Conservation (phyloP, 2,329 filamentous ascomycete genomes). For the Hypoxylon sp. region DNA sequence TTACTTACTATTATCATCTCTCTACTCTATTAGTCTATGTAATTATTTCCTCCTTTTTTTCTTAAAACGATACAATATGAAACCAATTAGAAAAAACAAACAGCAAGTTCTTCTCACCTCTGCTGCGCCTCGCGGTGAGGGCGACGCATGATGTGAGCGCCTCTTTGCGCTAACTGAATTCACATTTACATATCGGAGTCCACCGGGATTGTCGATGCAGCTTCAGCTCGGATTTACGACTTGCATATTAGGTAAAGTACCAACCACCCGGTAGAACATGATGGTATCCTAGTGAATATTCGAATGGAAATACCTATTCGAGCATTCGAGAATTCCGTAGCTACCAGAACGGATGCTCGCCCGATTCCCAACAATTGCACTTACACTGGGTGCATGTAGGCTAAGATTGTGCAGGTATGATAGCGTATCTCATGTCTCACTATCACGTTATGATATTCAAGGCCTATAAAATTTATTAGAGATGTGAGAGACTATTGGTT, state of each 20-base stretch:
- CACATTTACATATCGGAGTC: neutral
- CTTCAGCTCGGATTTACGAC: constrained; percentile 15
- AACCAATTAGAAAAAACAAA: neutral
- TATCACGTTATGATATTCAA: constrained; percentile 13
- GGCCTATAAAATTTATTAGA: constrained; percentile 3
- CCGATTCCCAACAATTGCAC: constrained; percentile 9
- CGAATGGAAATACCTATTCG: no score
- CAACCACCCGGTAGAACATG: no score
- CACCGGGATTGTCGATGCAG: constrained; percentile 9
- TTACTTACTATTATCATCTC: no score
- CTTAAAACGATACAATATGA: no score
- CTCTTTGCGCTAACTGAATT: constrained; percentile 25
- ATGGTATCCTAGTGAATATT: no score
- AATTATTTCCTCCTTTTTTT: no score
- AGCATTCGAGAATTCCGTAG: no score
- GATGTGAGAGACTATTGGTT: neutral
- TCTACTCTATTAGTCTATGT: no score
- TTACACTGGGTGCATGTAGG: constrained; percentile 8
- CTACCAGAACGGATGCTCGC: no score
- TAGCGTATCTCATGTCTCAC: constrained; percentile 3
- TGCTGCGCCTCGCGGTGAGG: constrained; percentile 29
- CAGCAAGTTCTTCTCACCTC: neutral
- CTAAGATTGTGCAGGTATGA: constrained; percentile 2
- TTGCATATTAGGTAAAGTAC: no score
- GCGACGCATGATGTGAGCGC: constrained; percentile 20